Base-by-base conservation (phyloP, 2,329 filamentous ascomycete genomes). In the Aspergillus clavatus region DNA sequence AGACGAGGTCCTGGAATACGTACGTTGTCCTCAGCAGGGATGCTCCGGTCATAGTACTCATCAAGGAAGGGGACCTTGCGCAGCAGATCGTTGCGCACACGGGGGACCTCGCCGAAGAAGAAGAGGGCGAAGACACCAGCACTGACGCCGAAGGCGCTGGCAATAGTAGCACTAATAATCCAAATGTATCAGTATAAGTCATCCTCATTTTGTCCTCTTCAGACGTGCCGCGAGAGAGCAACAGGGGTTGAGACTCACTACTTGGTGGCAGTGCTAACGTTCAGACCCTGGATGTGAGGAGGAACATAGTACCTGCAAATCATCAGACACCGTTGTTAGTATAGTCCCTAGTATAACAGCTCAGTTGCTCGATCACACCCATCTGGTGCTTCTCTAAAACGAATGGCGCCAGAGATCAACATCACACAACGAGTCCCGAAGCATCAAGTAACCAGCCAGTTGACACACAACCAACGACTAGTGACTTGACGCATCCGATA, bases 41-140 rank as follows among this genome's bases (percentile, higher is more conserved):
- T 70, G 64, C 78, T 75, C 51, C 73, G 69, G 58, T 76, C 68
- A 63, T 76, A 83, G 68, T 78, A 80, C 44, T 66, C 62, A 51
- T 77, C 76, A 40, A 83, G 68, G 54, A 82, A 63, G 5, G 81
- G 81, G 21, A 83, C 58, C 68, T 81, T 77, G 67, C 76, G 72
- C 63, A 82, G 72, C 54, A 84, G 80, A 61, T 84, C 81, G 57
- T 77, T 73, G 61, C 79, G 72, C 37, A 84, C 78, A 59, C 74
- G 76, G 48, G 81, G 81, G 21, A 84, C 73, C 57, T 82, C 80
- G 57, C 78, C 77, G 69, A 83, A 79, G 74, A 84, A 81, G 72
- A 80, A 83, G 56, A 84, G 62, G 28, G 77, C 78, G 66, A 80
- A 79, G 61, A 79, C 69, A 52, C 77, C 80, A 33, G 76, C 73